Percentiles rank a stretch among this genome's conserved stretches.
Evolutionary conservation across 345 rosid species (phyloP).

Genomic region (Noccaea caerulescens): DNA sequence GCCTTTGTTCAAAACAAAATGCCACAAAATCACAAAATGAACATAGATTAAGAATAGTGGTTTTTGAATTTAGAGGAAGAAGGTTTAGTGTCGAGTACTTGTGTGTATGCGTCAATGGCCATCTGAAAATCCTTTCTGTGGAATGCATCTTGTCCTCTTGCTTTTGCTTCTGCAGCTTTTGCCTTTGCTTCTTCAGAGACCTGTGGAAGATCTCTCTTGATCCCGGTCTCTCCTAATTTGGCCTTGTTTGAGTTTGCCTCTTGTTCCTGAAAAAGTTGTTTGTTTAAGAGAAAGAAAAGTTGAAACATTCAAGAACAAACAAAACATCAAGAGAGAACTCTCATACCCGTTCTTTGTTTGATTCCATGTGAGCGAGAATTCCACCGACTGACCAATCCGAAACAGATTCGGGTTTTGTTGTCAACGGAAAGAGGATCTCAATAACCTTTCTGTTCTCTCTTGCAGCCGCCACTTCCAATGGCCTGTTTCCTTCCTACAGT

Average conservation of each 20-base stretch:
- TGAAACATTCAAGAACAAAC: neutral
- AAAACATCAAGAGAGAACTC: slow-evolving; percentile 14
- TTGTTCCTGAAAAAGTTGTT: slow-evolving; percentile 53
- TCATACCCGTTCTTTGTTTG: slow-evolving; percentile 56
- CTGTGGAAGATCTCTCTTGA: slow-evolving; percentile 58
- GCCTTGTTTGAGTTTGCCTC: slow-evolving; percentile 43
- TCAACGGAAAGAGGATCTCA: slow-evolving; percentile 74
- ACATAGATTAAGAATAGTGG: neutral
- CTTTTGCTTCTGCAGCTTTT: slow-evolving; percentile 89
- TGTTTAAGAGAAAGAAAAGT: slow-evolving; percentile 1
- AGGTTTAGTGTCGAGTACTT: slow-evolving; percentile 51
- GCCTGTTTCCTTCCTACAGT: slow-evolving; percentile 78
- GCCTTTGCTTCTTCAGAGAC: slow-evolving; percentile 76
- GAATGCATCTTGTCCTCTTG: slow-evolving; percentile 86
- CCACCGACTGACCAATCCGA: slow-evolving; percentile 83
- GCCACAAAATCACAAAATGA: slow-evolving; percentile 7
- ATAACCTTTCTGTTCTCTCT: slow-evolving; percentile 68
- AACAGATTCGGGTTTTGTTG: slow-evolving; percentile 55
- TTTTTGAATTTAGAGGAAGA: neutral
- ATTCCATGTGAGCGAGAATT: slow-evolving; percentile 59
- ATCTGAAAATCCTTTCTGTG: slow-evolving; percentile 59
- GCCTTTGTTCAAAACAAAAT: slow-evolving; percentile 58
- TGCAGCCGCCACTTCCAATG: slow-evolving; percentile 82
- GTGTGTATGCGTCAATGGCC: slow-evolving; percentile 83
- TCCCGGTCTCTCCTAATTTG: slow-evolving; percentile 40